Conservation (phyloP, 108 stramenopile species). For the Nitzschia sp. region DNA sequence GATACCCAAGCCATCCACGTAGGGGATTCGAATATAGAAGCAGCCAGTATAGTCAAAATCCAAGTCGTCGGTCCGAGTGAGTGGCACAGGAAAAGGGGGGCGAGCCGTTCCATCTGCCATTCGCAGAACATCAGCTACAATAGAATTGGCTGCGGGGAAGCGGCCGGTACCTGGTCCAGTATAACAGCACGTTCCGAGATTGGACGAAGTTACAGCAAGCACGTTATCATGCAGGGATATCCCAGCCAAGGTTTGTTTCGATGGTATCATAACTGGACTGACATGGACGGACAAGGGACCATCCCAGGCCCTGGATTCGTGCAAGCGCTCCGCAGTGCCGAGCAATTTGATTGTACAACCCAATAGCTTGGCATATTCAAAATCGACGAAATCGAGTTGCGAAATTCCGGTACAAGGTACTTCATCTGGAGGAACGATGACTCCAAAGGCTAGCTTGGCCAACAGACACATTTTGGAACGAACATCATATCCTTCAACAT, state of each 20-base stretch:
- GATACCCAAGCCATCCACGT: conserved; percentile 76
- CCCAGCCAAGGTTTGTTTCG: conserved; percentile 57
- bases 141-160: conserved; percentile 92
- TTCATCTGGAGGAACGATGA: conserved; percentile 53
- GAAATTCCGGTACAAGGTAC: conserved; percentile 85
- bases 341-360: conserved; percentile 91
- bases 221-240: conserved; percentile 75
- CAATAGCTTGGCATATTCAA: conserved; percentile 82
- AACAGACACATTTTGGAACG: conserved; percentile 88
- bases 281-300: conserved; percentile 79
- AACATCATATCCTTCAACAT: conserved; percentile 91
- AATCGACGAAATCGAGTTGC: conserved; percentile 66
- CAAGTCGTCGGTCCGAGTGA: conserved; percentile 42
- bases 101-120: conserved; percentile 51
- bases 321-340: conserved; percentile 74
- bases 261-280: conserved; percentile 74
- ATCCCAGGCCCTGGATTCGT: conserved; percentile 58
- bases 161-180: conserved; percentile 89
- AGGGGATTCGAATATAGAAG: conserved; percentile 87
- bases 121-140: conserved; percentile 87
- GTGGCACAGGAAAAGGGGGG: conserved; percentile 30
- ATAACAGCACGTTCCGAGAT: conserved; percentile 72
- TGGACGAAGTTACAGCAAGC: conserved; percentile 66
- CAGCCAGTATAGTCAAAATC: conserved; percentile 67
- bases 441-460: conserved; percentile 88